These are phyloP conservation scores for Linum usitatissimum DNA, from an alignment of 345 rosid genomes.

Conservation along the genomic window DNA sequence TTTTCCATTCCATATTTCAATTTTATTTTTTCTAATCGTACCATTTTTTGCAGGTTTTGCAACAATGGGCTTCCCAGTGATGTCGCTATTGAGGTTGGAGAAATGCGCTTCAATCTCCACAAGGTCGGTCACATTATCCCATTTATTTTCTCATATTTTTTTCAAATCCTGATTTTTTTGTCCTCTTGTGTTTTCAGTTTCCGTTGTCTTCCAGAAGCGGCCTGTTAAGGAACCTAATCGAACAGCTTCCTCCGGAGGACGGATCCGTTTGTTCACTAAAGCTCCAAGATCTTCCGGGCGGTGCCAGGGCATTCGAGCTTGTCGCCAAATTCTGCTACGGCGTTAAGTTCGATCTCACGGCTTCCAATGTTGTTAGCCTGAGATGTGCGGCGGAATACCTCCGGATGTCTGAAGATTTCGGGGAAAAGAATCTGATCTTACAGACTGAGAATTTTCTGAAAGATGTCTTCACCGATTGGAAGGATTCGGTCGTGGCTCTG, in stretches of 20 bases:
- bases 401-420: slow-evolving; percentile 4
- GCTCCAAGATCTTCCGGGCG: slow-evolving; percentile 7
- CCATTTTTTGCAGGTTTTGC: background rate
- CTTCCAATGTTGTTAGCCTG: background rate
- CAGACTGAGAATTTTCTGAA: slow-evolving; percentile 1
- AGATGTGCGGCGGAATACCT: slow-evolving; percentile 8
- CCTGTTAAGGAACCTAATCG: slow-evolving; percentile 2
- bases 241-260: background rate
- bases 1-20: background rate
- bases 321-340: slow-evolving; percentile 6
- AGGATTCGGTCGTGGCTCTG: slow-evolving; percentile 1
- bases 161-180: background rate
- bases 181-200: background rate
- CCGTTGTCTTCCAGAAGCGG: slow-evolving; percentile 8
- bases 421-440: slow-evolving; percentile 1
- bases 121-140: background rate
- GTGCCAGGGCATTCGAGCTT: slow-evolving; percentile 5
- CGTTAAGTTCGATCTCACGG: slow-evolving; percentile 2
- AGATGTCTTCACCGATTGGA: slow-evolving; percentile 5
- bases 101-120: slow-evolving; percentile 6
- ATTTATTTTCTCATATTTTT: background rate
- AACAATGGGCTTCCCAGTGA: slow-evolving; percentile 4
- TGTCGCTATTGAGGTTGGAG: slow-evolving; percentile 3
- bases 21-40: background rate
- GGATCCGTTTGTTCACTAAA: background rate